phyloP scores from a whole-genome alignment of 2,329 filamentous ascomycete genomes.

The Apiospora arundinis region DNA sequence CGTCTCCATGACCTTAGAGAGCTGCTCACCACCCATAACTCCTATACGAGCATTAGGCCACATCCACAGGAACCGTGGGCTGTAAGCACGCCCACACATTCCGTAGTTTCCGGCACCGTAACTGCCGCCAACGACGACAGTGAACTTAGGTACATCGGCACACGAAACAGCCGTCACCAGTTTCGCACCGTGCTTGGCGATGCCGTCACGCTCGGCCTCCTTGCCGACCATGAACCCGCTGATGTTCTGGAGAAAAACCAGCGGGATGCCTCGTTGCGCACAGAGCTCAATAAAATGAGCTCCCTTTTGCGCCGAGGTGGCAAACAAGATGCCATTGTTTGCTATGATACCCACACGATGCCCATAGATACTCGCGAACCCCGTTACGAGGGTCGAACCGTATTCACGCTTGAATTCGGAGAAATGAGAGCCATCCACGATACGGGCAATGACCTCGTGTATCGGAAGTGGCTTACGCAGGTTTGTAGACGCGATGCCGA shows the following conservation, averaged over 20 bases:
- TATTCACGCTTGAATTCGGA: constrained; percentile 95
- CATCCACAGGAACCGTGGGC: constrained; percentile 91
- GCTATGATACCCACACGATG: constrained; percentile 92
- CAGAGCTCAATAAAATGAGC: constrained; percentile 98
- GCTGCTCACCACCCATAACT: constrained; percentile 95
- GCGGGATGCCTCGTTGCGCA: constrained; percentile 84
- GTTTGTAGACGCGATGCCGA: constrained; percentile 90
- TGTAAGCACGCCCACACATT: constrained; percentile 95
- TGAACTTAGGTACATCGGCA: constrained; percentile 94
- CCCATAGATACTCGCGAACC: constrained; percentile 89
- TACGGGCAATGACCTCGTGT: constrained; percentile 88
- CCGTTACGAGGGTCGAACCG: constrained; percentile 86
- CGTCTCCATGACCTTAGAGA: constrained; percentile 91
- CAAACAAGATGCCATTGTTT: constrained; percentile 96
- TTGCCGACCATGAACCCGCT: constrained; percentile 97
- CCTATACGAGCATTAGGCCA: constrained; percentile 97
- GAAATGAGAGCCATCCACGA: constrained; percentile 90
- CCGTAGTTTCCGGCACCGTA: constrained; percentile 97
- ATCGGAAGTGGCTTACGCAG: constrained; percentile 84
- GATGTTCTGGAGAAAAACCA: constrained; percentile 97
- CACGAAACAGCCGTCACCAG: constrained; percentile 94
- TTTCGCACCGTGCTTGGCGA: constrained; percentile 97
- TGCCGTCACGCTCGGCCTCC: constrained; percentile 90
- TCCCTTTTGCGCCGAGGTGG: constrained; percentile 86
- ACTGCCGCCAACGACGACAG: constrained; percentile 90